A percentile compares a stretch with the other conserved stretches of the same genome.
phyloP scores from a whole-genome alignment of 306 rosid species.

The Prosopis cineraria region DNA sequence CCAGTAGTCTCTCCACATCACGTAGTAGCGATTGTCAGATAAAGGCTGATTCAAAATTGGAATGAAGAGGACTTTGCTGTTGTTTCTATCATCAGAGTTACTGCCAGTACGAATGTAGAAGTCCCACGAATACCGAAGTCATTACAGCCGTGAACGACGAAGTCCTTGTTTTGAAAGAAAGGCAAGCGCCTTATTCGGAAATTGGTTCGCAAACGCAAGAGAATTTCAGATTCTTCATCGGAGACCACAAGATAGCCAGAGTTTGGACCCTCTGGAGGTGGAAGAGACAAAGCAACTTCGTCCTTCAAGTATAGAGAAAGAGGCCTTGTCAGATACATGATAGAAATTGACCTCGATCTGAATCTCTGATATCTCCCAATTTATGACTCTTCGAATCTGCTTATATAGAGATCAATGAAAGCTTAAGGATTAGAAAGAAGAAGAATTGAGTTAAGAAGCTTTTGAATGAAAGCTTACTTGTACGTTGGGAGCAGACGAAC shows the following conservation, averaged over 20 bases:
- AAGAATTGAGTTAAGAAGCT: no score
- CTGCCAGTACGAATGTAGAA: no score
- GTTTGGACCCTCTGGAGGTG: conserved; percentile 42
- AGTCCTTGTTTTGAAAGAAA: conserved; percentile 42
- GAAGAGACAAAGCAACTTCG: conserved; percentile 21
- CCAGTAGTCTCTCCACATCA: neutral
- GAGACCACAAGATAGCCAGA: conserved; percentile 38
- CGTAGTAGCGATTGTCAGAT: neutral
- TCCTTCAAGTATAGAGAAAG: conserved; percentile 28
- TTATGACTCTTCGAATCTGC: neutral
- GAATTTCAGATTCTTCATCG: conserved; percentile 35
- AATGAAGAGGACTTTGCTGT: neutral
- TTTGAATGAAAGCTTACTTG: no score
- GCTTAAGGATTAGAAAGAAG: no score
- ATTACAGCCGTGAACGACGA: conserved; percentile 5
- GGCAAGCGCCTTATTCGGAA: conserved; percentile 20
- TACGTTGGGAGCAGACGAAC: no score
- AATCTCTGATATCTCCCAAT: neutral
- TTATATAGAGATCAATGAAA: no score
- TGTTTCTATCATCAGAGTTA: neutral
- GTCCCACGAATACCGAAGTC: no score
- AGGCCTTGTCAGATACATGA: conserved; percentile 43
- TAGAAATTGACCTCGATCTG: neutral
- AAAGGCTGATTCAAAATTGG: neutral
- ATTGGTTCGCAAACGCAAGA: conserved; percentile 24